These are phyloP conservation scores for Calamus simplicifolius DNA, from an alignment of 176 grass and related monocot species.

Conservation along the genomic window DNA sequence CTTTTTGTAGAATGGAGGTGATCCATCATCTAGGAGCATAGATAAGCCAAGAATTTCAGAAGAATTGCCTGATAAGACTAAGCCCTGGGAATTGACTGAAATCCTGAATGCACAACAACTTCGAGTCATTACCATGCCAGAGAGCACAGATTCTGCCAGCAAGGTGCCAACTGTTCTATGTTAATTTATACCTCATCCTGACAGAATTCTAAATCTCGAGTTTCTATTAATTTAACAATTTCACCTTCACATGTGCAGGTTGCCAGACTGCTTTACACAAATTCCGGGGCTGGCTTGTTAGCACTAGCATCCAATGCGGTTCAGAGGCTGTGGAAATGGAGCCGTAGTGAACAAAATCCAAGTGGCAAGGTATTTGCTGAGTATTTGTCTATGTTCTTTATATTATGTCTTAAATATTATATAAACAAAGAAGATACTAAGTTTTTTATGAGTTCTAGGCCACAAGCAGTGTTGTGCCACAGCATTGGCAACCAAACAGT, in stretches of 20 bases:
- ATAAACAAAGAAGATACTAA: neutral
- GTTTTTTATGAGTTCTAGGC: conserved; percentile 41
- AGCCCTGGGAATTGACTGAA: conserved; percentile 64
- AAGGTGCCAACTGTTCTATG: conserved; percentile 38
- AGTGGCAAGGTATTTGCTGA: conserved; percentile 49
- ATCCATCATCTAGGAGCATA: conserved; percentile 59
- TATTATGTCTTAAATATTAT: neutral
- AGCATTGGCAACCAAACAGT: conserved; percentile 86
- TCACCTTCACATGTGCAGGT: conserved; percentile 45
- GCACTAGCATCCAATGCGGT: conserved; percentile 84
- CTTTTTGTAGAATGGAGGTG: conserved; percentile 62
- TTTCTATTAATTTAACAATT: neutral
- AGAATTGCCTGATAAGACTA: conserved; percentile 66
- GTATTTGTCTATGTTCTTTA: conserved; percentile 6
- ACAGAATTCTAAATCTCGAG: too few species aligned
- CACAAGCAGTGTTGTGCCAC: conserved; percentile 69
- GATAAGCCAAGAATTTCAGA: conserved; percentile 78
- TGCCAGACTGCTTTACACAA: conserved; percentile 85
- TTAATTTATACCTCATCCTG: conserved; percentile 20
- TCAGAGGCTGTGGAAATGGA: conserved; percentile 94
- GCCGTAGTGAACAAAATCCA: conserved; percentile 72
- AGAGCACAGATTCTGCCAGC: conserved; percentile 58
- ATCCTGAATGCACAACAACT: conserved; percentile 78
- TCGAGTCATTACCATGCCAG: conserved; percentile 76
- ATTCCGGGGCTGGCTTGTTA: conserved; percentile 78